These are phyloP conservation scores for Dillenia turbinata DNA, from an alignment of 164 flowering plant genomes.

Conservation along the genomic window DNA sequence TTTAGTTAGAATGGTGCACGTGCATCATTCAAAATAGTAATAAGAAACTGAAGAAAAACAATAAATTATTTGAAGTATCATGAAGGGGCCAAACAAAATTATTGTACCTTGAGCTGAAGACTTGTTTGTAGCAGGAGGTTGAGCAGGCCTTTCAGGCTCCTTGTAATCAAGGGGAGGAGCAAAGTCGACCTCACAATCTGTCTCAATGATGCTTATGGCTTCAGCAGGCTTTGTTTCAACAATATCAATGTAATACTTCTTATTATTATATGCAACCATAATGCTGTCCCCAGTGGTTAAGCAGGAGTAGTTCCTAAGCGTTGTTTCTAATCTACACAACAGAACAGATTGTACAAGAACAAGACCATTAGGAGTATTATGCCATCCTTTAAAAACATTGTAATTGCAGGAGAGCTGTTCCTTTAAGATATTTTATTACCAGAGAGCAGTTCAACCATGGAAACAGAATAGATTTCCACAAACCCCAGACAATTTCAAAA, in stretches of 20 bases:
- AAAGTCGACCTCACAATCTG: slow-evolving; percentile 98
- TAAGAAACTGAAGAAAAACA: too few relatives aligned
- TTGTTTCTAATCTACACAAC: slow-evolving; percentile 83
- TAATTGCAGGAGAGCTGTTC: too few relatives aligned
- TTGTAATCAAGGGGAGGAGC: slow-evolving; percentile 96
- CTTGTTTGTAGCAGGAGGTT: slow-evolving; percentile 39
- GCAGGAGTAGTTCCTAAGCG: slow-evolving; percentile 90
- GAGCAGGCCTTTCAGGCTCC: slow-evolving; percentile 69
- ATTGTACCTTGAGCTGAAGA: slow-evolving; percentile 52
- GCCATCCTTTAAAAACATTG: too few relatives aligned
- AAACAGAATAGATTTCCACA: too few relatives aligned
- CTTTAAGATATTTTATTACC: too few relatives aligned
- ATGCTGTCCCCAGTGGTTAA: slow-evolving; percentile 91
- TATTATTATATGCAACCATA: slow-evolving; percentile 91
- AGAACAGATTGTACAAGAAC: neutral
- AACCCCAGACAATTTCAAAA: too few relatives aligned
- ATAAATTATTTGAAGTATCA: too few relatives aligned
- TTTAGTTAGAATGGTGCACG: too few relatives aligned
- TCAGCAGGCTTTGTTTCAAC: slow-evolving; percentile 82
- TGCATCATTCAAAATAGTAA: too few relatives aligned
- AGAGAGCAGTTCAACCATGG: too few relatives aligned
- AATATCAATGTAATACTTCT: slow-evolving; percentile 86
- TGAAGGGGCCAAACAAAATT: neutral
- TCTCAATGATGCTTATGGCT: slow-evolving; percentile 87
- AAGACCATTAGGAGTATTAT: too few relatives aligned